Conservation (phyloP, 192 early-diverging fungal species). For the Cladochytrium replicatum region DNA sequence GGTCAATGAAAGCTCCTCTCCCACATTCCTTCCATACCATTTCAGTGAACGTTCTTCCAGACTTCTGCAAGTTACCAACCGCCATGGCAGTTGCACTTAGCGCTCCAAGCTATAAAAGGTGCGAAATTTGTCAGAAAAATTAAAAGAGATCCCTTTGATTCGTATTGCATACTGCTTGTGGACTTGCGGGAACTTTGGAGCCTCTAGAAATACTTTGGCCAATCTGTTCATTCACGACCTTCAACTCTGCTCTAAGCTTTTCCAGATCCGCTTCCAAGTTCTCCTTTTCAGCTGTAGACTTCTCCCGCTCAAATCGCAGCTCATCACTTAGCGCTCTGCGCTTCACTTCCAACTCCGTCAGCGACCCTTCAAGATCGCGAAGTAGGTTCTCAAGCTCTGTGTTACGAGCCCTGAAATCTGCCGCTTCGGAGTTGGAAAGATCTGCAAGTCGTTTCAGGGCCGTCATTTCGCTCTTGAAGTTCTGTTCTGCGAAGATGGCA, state of each 20-base stretch:
- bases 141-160: constrained; percentile 6
- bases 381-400: constrained; percentile 43
- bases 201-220: constrained; percentile 4
- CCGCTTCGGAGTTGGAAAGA: constrained; percentile 30
- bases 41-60: no score
- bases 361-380: constrained; percentile 38
- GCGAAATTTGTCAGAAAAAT: constrained; percentile 36
- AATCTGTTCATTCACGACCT: constrained; percentile 34
- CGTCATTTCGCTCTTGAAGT: constrained; percentile 58
- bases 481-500: constrained; percentile 31
- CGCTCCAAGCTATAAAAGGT: constrained; percentile 8
- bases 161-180: constrained; percentile 21
- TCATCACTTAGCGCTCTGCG: no score
- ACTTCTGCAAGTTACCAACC: background rate
- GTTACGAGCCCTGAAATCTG: constrained; percentile 32
- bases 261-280: constrained; percentile 26
- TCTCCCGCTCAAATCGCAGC: no score
- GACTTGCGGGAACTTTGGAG: constrained; percentile 19
- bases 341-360: constrained; percentile 35
- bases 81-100: constrained; percentile 3
- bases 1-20: no score
- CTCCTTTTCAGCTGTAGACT: no score
- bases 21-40: no score
- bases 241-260: constrained; percentile 30
- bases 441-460: constrained; percentile 51